Evolutionary conservation across 306 rosid species (phyloP).

Genomic region (Cucurbita ficifolia): DNA sequence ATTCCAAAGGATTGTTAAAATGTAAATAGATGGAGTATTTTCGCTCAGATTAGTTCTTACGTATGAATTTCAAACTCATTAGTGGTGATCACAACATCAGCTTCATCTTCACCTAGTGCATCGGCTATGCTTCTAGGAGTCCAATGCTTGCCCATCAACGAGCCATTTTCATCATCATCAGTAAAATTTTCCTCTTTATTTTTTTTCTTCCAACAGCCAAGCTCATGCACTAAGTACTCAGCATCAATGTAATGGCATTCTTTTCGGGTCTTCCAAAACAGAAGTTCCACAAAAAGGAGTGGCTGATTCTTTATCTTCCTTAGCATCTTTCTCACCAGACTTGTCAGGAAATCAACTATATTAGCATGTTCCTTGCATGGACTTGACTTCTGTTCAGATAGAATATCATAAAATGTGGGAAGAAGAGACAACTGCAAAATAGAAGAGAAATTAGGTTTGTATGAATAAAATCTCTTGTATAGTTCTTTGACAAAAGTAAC

Average conservation of each 20-base stretch:
- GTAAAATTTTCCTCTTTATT: slow-evolving; percentile 24
- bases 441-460: not conserved
- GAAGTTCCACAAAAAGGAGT: slow-evolving; percentile 73
- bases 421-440: slow-evolving; percentile 72
- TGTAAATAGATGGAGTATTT: not conserved
- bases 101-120: slow-evolving; percentile 99
- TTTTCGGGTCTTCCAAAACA: slow-evolving; percentile 87
- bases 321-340: slow-evolving; percentile 70
- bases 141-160: slow-evolving; percentile 36
- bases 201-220: slow-evolving; percentile 53
- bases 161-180: slow-evolving; percentile 31
- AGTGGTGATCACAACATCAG: slow-evolving; percentile 60
- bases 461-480: not conserved
- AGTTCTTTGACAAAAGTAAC: not conserved
- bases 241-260: slow-evolving; percentile 85
- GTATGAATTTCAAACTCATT: slow-evolving; percentile 32
- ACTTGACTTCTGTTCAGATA: slow-evolving; percentile 58
- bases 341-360: slow-evolving; percentile 52
- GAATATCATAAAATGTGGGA: slow-evolving; percentile 52
- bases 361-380: slow-evolving; percentile 45
- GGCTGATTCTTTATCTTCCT: slow-evolving; percentile 79
- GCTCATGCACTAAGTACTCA: slow-evolving; percentile 67
- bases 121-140: slow-evolving; percentile 61
- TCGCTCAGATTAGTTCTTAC: slow-evolving; percentile 29
- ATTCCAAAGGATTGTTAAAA: not conserved